A percentile compares a stretch with the other conserved stretches of the same genome.
phyloP scores from a whole-genome alignment of 768 basidiomycete genomes.

The Pleurotus sapidus region DNA sequence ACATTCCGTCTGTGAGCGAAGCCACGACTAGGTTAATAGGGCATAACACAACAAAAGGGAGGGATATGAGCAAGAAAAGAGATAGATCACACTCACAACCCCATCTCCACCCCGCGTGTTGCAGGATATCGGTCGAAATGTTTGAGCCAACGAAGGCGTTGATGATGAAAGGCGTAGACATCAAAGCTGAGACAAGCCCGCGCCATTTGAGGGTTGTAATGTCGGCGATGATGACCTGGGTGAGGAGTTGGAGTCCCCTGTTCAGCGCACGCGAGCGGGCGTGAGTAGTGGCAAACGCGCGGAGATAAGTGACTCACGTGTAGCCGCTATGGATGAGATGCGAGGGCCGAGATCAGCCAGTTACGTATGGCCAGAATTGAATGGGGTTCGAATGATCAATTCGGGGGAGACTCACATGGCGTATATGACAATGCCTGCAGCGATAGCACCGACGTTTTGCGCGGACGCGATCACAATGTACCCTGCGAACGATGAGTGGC shows the following conservation, averaged over 20 bases:
- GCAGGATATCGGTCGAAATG: conserved; percentile 44
- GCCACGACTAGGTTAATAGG: neutral
- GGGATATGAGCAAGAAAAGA: no score
- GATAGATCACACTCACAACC: no score
- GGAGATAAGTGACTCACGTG: conserved; percentile 34
- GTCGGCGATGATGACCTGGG: conserved; percentile 62
- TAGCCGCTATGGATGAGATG: conserved; percentile 46
- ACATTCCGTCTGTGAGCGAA: conserved; percentile 44
- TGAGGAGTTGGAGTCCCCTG: conserved; percentile 63
- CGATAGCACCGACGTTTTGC: conserved; percentile 39
- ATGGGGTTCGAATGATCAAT: neutral
- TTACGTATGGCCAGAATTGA: no score
- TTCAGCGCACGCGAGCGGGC: conserved; percentile 8
- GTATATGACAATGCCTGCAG: conserved; percentile 56
- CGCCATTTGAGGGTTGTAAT: conserved; percentile 58
- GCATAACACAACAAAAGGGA: no score
- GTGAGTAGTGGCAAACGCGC: no score
- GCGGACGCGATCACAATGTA: conserved; percentile 55
- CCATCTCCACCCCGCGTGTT: conserved; percentile 59
- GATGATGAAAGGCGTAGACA: conserved; percentile 52
- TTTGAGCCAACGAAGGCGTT: conserved; percentile 68
- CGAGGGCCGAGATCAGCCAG: conserved; percentile 7
- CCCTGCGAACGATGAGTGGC: conserved; percentile 21
- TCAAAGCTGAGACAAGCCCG: conserved; percentile 35
- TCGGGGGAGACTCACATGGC: conserved; percentile 37